A percentile compares a stretch with the other conserved stretches of the same genome.
These are phyloP conservation scores for Crithidia brevicula DNA, from an alignment of 208 protist genomes.

Conservation along the genomic window DNA sequence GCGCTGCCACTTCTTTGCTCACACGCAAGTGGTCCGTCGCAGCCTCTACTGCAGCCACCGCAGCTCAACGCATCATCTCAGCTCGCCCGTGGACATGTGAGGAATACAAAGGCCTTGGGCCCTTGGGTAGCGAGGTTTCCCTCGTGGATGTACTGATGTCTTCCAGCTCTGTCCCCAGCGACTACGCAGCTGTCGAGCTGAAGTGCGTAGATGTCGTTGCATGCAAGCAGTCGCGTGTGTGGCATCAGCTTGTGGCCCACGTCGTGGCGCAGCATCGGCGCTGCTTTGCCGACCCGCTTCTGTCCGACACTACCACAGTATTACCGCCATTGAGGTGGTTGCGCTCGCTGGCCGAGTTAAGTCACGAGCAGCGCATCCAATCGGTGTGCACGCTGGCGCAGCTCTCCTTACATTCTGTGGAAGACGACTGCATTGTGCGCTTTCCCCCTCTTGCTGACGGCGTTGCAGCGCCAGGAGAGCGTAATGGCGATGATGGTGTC, in stretches of 20 bases:
- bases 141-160: slow-evolving; percentile 5
- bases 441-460: not conserved
- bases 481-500: not conserved
- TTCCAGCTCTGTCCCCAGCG: too few relatives aligned
- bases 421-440: slow-evolving; percentile 4
- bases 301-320: not conserved
- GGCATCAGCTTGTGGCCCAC: slow-evolving; percentile 9
- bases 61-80: not conserved
- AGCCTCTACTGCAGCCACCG: not conserved
- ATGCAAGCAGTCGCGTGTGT: not conserved
- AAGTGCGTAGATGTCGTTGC: slow-evolving; percentile 9
- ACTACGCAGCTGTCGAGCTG: slow-evolving; percentile 3
- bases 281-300: not conserved
- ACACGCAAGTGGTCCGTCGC: not conserved
- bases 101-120: not conserved
- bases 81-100: slow-evolving; percentile 1
- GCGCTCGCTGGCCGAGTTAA: not conserved
- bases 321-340: slow-evolving; percentile 13
- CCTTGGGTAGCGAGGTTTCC: not conserved
- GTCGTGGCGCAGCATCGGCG: not conserved
- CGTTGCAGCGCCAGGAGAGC: not conserved
- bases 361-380: not conserved
- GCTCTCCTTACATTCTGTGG: not conserved
- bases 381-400: slow-evolving; percentile 1
- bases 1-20: not conserved